phyloP scores from a whole-genome alignment of 2,329 filamentous ascomycete genomes.

The Stagonosporopsis cucurbitacearum region DNA sequence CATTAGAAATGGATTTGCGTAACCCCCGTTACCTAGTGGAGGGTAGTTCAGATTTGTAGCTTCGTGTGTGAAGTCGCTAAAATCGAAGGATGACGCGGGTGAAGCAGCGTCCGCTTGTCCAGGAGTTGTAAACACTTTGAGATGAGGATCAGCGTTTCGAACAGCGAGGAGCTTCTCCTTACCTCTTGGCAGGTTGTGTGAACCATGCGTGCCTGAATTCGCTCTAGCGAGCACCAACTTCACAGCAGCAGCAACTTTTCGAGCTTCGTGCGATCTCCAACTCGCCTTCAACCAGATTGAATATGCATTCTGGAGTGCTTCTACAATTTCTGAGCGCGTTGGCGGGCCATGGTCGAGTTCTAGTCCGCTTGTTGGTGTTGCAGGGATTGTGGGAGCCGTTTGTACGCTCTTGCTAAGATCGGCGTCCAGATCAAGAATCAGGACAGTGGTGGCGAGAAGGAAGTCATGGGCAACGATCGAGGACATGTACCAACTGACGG shows the following conservation, averaged over 20 bases:
- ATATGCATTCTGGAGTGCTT: slow-evolving; percentile 30
- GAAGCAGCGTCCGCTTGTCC: slow-evolving; percentile 13
- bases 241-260: slow-evolving; percentile 38
- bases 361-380: slow-evolving; percentile 13
- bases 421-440: slow-evolving; percentile 53
- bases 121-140: slow-evolving; percentile 1
- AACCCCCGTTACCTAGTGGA: slow-evolving; percentile 12
- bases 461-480: slow-evolving; percentile 56
- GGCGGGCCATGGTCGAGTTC: slow-evolving; percentile 31
- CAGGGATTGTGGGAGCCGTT: neutral
- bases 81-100: slow-evolving; percentile 25
- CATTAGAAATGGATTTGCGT: slow-evolving; percentile 25
- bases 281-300: slow-evolving; percentile 35
- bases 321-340: slow-evolving; percentile 33
- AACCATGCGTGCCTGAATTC: slow-evolving; percentile 1
- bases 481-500: slow-evolving; percentile 54
- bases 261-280: slow-evolving; percentile 39
- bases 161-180: neutral
- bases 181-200: slow-evolving; percentile 12
- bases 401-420: slow-evolving; percentile 30
- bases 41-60: slow-evolving; percentile 4
- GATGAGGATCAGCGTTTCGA: neutral
- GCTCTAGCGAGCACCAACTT: slow-evolving; percentile 38
- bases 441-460: slow-evolving; percentile 56
- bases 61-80: slow-evolving; percentile 18